Conservation (phyloP, 257 asterid species). For the Misopates orontium region DNA sequence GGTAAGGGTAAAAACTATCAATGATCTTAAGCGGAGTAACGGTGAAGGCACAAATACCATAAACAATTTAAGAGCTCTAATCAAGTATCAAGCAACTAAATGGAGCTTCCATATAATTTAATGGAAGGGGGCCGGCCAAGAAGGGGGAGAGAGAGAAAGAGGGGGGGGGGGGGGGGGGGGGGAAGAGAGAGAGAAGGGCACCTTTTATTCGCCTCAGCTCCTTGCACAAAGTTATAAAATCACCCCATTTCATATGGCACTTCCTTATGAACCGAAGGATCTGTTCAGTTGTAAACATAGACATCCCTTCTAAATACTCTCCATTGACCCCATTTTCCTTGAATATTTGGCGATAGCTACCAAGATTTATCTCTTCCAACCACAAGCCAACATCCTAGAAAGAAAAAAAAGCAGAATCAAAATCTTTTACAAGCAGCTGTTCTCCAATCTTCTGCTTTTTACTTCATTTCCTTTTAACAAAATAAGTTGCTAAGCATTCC, state of each 20-base stretch:
- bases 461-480: no score
- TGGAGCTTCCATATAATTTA: no score
- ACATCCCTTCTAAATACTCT: constrained; percentile 97
- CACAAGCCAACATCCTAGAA: constrained; percentile 95
- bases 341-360: constrained; percentile 79
- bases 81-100: neutral
- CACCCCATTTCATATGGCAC: constrained; percentile 99
- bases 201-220: constrained; percentile 99
- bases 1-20: no score
- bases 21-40: constrained; percentile 1
- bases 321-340: constrained; percentile 96
- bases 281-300: constrained; percentile 98
- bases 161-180: no score
- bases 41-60: no score
- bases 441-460: neutral
- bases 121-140: neutral
- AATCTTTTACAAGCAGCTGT: constrained; percentile 17
- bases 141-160: neutral
- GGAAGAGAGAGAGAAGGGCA: constrained; percentile 27
- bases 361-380: constrained; percentile 97
- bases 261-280: constrained; percentile 96
- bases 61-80: no score
- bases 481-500: no score
- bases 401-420: constrained; percentile 21
- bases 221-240: constrained; percentile 97